Conservation (phyloP, 1,284 basidiomycete species). For the Ceratobasidium sp. region DNA sequence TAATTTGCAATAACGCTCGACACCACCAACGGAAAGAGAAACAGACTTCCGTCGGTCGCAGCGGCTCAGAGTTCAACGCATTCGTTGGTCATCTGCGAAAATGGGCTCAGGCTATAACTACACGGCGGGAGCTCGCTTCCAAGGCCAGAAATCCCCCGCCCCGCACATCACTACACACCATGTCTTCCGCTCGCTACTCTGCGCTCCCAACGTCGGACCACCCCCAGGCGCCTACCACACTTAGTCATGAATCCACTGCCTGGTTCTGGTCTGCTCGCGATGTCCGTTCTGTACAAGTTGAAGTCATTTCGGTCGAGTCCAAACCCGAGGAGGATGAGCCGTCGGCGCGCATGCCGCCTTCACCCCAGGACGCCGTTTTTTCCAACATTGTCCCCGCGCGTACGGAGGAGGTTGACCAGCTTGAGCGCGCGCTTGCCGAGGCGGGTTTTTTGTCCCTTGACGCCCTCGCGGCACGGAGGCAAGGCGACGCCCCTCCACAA, state of each 20-base stretch:
- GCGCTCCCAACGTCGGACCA: conserved; percentile 35
- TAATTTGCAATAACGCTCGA: conserved; percentile 39
- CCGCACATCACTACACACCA: conserved; percentile 17
- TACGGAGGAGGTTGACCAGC: conserved; percentile 30
- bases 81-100: conserved; percentile 8
- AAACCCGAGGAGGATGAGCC: not conserved
- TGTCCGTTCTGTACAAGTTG: conserved; percentile 16
- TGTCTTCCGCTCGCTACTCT: conserved; percentile 25
- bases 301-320: conserved; percentile 24
- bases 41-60: conserved; percentile 44
- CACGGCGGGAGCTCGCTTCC: not conserved
- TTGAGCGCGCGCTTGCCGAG: conserved; percentile 17
- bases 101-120: conserved; percentile 9
- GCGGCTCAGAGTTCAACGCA: conserved; percentile 4
- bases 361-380: conserved; percentile 40
- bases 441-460: conserved; percentile 30
- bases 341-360: conserved; percentile 5
- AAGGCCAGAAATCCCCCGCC: conserved; percentile 17
- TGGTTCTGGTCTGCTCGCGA: conserved; percentile 28
- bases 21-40: not conserved
- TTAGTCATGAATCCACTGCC: conserved; percentile 25
- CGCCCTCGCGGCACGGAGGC: not conserved
- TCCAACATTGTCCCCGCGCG: conserved; percentile 30
- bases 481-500: conserved; percentile 22
- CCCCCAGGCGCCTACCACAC: conserved; percentile 15